Evolutionary conservation across 1,284 basidiomycete species (phyloP).

Genomic region (Takashimella tepidaria): DNA sequence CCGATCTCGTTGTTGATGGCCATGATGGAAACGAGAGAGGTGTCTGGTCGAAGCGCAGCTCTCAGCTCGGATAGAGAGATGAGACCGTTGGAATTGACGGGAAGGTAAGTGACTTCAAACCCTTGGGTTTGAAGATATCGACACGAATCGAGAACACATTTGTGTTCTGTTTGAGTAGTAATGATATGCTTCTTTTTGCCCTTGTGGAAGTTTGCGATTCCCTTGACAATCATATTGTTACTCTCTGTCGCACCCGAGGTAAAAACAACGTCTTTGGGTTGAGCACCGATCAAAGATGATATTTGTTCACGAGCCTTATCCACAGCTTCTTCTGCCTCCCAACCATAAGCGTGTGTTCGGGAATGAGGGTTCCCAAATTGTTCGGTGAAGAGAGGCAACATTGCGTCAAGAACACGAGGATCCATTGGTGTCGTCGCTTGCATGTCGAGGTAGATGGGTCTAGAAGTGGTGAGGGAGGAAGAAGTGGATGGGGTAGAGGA

Average conservation of each 20-base stretch:
- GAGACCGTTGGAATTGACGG: constrained; percentile 82
- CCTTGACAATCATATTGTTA: constrained; percentile 98
- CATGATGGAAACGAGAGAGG: constrained; percentile 92
- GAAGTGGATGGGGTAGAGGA: too few species aligned
- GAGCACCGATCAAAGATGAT: constrained; percentile 87
- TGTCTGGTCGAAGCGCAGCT: constrained; percentile 75
- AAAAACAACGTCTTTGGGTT: constrained; percentile 93
- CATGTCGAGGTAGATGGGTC: constrained; percentile 94
- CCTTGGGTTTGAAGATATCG: constrained; percentile 92
- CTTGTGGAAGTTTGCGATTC: constrained; percentile 89
- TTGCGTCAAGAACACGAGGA: constrained; percentile 92
- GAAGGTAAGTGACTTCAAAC: constrained; percentile 95
- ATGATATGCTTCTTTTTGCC: constrained; percentile 86
- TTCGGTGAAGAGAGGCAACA: constrained; percentile 94
- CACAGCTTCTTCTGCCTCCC: constrained; percentile 94
- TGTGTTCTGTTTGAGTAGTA: constrained; percentile 94
- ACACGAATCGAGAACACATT: constrained; percentile 98
- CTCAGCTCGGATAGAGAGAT: constrained; percentile 72
- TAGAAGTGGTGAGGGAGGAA: constrained; percentile 15
- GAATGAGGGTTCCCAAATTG: constrained; percentile 98
- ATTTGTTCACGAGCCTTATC: constrained; percentile 89
- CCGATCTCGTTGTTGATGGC: constrained; percentile 99
- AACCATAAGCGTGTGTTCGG: constrained; percentile 96
- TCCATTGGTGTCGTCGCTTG: constrained; percentile 97
- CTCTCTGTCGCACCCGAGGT: constrained; percentile 98